Evolutionary conservation across 108 stramenopile genomes (phyloP).

Genomic region (Aurantiochytrium sp.): DNA sequence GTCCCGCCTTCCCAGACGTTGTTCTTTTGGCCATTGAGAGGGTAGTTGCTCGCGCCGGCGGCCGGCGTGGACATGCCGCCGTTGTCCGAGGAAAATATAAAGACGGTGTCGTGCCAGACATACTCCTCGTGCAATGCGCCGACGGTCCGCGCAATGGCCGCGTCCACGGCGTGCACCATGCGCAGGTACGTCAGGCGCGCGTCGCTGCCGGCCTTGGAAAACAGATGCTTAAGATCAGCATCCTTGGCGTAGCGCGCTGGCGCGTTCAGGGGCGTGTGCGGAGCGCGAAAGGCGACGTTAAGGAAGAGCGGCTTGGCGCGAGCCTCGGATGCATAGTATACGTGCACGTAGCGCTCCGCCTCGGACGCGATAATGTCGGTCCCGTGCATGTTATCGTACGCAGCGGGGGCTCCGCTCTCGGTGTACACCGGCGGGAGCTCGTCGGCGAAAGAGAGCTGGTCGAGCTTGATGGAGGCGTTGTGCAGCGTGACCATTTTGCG

Average conservation of each 20-base stretch:
- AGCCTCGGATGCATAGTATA: background rate
- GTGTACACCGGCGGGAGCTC: background rate
- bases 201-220: background rate
- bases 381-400: background rate
- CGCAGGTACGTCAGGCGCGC: background rate
- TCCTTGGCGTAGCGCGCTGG: background rate
- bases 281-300: background rate
- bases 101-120: background rate
- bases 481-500: background rate
- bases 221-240: background rate
- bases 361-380: background rate
- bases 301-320: background rate
- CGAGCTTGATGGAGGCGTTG: background rate
- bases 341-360: background rate
- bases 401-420: background rate
- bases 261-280: no score
- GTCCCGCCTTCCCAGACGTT: slow-evolving; percentile 27
- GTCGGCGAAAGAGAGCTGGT: background rate
- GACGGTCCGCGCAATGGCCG: background rate
- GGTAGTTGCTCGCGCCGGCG: slow-evolving; percentile 31
- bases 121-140: background rate
- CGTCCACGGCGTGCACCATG: background rate
- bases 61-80: slow-evolving; percentile 15
- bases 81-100: slow-evolving; percentile 31
- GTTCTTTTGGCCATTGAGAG: background rate